Evolutionary conservation across 2,329 filamentous ascomycete species (phyloP), one percentile per base, ranked within the genome.

Genomic region (Gaeumannomyces sp.): DNA sequence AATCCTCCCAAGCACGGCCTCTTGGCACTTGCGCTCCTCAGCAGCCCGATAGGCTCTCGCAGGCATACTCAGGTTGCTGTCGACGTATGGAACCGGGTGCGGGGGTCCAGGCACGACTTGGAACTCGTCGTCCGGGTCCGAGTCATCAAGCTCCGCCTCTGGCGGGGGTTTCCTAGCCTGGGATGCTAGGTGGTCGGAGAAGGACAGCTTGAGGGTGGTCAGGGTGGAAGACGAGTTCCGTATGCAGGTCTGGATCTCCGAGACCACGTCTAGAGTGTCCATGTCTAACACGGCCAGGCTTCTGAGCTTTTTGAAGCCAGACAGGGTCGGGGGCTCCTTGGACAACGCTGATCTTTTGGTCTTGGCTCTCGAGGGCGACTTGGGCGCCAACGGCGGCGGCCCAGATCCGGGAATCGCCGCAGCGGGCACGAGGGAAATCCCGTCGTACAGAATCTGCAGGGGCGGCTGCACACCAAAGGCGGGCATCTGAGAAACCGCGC

Each of bases 231-330:
- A 78, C 1, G 82, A 88, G 67, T 83, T 83, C 14, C 76, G 77
- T 29, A 89, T 74, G 69, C 85, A 87, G 6, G 77, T 70, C 67
- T 80, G 82, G 66, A 89, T 77, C 72, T 89, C 86, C 1, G 77
- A 72, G 16, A 87, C 70, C 38, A 85, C 76, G 45, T 86, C 83
- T 5, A 87, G 75, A 33, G 75, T 79, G 66, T 89, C 86, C 63
- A 89, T 87, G 67, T 89, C 86, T 45, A 89, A 76, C 8, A 89
- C 75, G 4, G 80, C 75, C 19, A 89, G 74, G 5, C 72, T 80
- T 67, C 80, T 81, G 19, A 89, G 76, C 53, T 79, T 78, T 61
- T 78, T 82, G 74, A 89, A 88, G 0, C 81, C 83, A 0, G 83
- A 84, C 6, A 89, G 71, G 0, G 83, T 87, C 1, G 81, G 78